These are phyloP conservation scores for Trifolium fragiferum DNA, from an alignment of 306 rosid genomes.

Conservation along the genomic window DNA sequence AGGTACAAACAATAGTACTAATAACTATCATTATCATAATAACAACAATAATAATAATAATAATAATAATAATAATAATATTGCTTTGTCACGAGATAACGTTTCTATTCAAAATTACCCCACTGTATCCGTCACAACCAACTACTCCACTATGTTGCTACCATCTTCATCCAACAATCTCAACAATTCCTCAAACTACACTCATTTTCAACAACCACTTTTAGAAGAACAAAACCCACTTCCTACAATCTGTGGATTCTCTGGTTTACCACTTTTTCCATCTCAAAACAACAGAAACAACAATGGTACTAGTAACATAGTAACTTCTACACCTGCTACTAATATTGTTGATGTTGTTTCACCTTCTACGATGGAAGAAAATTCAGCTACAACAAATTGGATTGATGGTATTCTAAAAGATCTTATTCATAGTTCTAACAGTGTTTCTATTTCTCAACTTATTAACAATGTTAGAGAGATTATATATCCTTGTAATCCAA, in stretches of 20 bases:
- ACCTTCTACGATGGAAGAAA: conserved; percentile 70
- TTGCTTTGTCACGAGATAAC: conserved; percentile 46
- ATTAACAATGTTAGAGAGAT: conserved; percentile 90
- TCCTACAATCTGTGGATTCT: conserved; percentile 87
- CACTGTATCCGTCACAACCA: conserved; percentile 55
- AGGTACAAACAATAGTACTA: conserved; percentile 13
- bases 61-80: not conserved
- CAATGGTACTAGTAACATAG: conserved; percentile 21
- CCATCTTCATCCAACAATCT: conserved; percentile 45
- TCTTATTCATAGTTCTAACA: conserved; percentile 77
- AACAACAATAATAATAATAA: not conserved
- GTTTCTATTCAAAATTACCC: conserved; percentile 50
- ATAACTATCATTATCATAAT: conserved; percentile 27
- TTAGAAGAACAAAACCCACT: conserved; percentile 25
- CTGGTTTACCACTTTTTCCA: conserved; percentile 88
- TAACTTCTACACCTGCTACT: not conserved
- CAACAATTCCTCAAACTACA: conserved; percentile 18
- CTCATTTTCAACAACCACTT: conserved; percentile 37
- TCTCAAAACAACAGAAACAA: conserved; percentile 59
- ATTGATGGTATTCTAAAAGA: conserved; percentile 87
- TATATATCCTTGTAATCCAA: conserved; percentile 93
- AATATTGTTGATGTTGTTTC: conserved; percentile 41
- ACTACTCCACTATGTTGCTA: conserved; percentile 83
- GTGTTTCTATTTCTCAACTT: conserved; percentile 86
- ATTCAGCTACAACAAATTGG: conserved; percentile 76